These are phyloP conservation scores for Aspergillus texensis DNA, from an alignment of 2,329 filamentous ascomycete genomes.

Conservation along the genomic window DNA sequence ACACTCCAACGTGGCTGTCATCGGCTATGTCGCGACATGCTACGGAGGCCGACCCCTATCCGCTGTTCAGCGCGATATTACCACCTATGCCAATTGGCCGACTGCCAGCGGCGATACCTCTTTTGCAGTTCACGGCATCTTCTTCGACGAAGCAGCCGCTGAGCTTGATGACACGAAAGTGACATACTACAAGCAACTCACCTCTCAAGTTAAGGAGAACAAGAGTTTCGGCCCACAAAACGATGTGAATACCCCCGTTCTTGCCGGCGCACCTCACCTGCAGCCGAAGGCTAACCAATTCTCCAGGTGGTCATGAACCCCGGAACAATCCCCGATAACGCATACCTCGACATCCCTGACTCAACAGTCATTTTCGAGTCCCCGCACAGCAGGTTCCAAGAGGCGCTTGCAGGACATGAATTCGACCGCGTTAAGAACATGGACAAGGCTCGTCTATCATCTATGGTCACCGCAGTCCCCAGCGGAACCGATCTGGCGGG, in stretches of 20 bases:
- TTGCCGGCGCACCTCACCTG: neutral
- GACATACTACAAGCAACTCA: slow-evolving; percentile 4
- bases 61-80: slow-evolving; percentile 11
- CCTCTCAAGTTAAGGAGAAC: slow-evolving; percentile 4
- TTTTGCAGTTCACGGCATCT: slow-evolving; percentile 16
- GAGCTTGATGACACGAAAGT: slow-evolving; percentile 4
- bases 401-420: neutral
- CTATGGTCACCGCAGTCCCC: slow-evolving; percentile 15
- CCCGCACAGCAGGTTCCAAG: slow-evolving; percentile 12
- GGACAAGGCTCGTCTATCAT: slow-evolving; percentile 4
- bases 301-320: slow-evolving; percentile 16
- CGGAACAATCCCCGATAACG: slow-evolving; percentile 11
- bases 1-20: slow-evolving; percentile 10
- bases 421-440: slow-evolving; percentile 5
- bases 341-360: slow-evolving; percentile 17
- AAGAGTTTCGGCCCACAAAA: slow-evolving; percentile 12
- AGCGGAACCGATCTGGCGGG: slow-evolving; percentile 1
- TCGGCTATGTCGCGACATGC: slow-evolving; percentile 13
- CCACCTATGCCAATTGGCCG: slow-evolving; percentile 15
- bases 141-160: slow-evolving; percentile 15
- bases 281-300: neutral
- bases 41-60: slow-evolving; percentile 7
- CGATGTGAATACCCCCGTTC: neutral
- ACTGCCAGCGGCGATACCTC: slow-evolving; percentile 9
- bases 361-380: slow-evolving; percentile 18